A percentile compares a stretch with the other conserved stretches of the same genome.
These are phyloP conservation scores for Tulasnella sp. DNA, from an alignment of 768 basidiomycete genomes.

Conservation along the genomic window DNA sequence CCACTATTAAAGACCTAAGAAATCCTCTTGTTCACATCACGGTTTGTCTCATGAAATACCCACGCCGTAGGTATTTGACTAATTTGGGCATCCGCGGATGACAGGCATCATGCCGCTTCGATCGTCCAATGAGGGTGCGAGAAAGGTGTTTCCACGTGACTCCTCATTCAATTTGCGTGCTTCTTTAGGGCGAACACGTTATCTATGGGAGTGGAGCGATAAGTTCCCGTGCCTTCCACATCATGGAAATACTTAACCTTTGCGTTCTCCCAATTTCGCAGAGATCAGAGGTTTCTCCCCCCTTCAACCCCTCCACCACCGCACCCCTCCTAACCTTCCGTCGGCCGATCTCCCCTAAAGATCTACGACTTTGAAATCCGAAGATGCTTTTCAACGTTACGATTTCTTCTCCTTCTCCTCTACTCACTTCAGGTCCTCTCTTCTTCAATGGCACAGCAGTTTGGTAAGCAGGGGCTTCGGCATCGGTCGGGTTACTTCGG, in stretches of 20 bases:
- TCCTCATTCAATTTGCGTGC: not conserved
- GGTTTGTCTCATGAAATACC: too few species aligned
- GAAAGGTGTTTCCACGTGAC: not conserved
- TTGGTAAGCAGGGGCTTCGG: constrained; percentile 1
- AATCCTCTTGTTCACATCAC: too few species aligned
- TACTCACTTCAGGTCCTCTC: not conserved
- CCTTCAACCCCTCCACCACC: not conserved
- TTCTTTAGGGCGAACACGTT: not conserved
- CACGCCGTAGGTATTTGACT: too few species aligned
- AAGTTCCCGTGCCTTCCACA: not conserved
- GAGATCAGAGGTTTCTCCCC: not conserved
- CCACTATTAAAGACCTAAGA: too few species aligned
- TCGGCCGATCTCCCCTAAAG: not conserved
- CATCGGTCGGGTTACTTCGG: not conserved
- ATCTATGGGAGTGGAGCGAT: not conserved
- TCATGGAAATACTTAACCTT: not conserved
- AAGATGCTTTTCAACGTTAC: constrained; percentile 10
- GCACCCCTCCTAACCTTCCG: not conserved
- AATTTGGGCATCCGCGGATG: not conserved
- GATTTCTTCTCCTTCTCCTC: not conserved
- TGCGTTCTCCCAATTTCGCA: not conserved
- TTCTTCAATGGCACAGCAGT: constrained; percentile 9
- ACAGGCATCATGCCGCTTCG: not conserved
- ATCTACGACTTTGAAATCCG: not conserved
- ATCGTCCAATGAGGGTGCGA: not conserved